Percentiles rank a stretch among this genome's conserved stretches.
These are phyloP conservation scores for Leptographium radiaticola DNA, from an alignment of 2,329 filamentous ascomycete genomes.

Conservation along the genomic window DNA sequence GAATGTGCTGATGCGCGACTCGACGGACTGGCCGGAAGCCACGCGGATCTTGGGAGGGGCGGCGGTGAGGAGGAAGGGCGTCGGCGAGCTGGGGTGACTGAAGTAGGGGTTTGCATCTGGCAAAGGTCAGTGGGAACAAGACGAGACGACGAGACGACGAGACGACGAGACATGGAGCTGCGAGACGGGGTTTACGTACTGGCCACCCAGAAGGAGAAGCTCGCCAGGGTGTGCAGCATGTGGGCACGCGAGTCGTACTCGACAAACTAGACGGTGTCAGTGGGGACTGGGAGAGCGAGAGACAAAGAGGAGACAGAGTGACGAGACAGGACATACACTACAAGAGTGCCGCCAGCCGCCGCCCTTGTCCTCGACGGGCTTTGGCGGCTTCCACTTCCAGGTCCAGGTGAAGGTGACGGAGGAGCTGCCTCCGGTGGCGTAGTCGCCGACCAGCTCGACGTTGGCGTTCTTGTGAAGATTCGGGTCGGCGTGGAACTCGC, in stretches of 20 bases:
- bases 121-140: neutral
- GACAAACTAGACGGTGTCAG: conserved; percentile 54
- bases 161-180: neutral
- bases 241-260: conserved; percentile 95
- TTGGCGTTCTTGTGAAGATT: conserved; percentile 97
- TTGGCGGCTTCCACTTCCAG: conserved; percentile 95
- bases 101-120: conserved; percentile 29
- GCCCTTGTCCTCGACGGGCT: conserved; percentile 63
- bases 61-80: conserved; percentile 58
- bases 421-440: conserved; percentile 65
- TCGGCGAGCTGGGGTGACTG: conserved; percentile 51
- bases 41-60: conserved; percentile 61
- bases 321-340: conserved; percentile 44
- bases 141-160: neutral
- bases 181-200: conserved; percentile 32
- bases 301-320: neutral
- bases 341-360: conserved; percentile 94
- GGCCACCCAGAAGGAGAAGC: conserved; percentile 91
- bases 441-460: conserved; percentile 90
- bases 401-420: conserved; percentile 88
- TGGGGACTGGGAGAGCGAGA: conserved; percentile 6
- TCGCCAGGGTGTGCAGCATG: conserved; percentile 73
- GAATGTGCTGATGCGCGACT: conserved; percentile 64
- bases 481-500: conserved; percentile 92
- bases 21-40: conserved; percentile 75